Evolutionary conservation across 177 flowering plant genomes (phyloP), one percentile per base, ranked within the genome.

Genomic region (Tripterygium wilfordii): DNA sequence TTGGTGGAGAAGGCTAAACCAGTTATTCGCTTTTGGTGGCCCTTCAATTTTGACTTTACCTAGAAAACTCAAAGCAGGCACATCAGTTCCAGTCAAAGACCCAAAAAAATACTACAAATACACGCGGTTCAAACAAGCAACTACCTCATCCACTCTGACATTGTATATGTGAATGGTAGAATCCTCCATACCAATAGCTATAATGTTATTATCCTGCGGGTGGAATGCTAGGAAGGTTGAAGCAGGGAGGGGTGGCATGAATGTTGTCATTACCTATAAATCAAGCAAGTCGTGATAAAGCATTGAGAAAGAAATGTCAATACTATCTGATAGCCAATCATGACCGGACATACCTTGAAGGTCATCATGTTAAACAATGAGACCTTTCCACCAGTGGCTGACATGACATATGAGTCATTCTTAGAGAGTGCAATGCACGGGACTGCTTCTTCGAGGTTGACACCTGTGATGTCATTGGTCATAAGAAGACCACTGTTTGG

Each of bases 301-400:
- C n/a, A n/a, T n/a, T n/a, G n/a, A n/a, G n/a, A n/a, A n/a, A n/a
- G n/a, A n/a, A n/a, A n/a, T n/a, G n/a, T n/a, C n/a, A n/a, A n/a
- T n/a, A n/a, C n/a, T n/a, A n/a, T n/a, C n/a, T n/a, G n/a, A n/a
- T n/a, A n/a, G n/a, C n/a, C n/a, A n/a, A n/a, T n/a, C 24, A 47
- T 28, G 31, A 9, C 4, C 4, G 45, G 26, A 24, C 36, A 25
- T 69, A 83, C 98, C 95, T 85, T 88, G 55, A 88, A 91, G 5
- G 95, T 87, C 95, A 88, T 85, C 98, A 88, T 83, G 72, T 91
- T 91, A 61, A 91, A 91, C 41, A 91, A 49, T 20, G 96, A 91
- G 58, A 88, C 78, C 40, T 85, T 88, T 51, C 96, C 98, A 39
- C 98, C 98, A 51, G 72, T 66, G 2, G 96, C 92, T 20, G 98